Conservation (phyloP, 179 eudicot genomes). For the Silene coronaria region DNA sequence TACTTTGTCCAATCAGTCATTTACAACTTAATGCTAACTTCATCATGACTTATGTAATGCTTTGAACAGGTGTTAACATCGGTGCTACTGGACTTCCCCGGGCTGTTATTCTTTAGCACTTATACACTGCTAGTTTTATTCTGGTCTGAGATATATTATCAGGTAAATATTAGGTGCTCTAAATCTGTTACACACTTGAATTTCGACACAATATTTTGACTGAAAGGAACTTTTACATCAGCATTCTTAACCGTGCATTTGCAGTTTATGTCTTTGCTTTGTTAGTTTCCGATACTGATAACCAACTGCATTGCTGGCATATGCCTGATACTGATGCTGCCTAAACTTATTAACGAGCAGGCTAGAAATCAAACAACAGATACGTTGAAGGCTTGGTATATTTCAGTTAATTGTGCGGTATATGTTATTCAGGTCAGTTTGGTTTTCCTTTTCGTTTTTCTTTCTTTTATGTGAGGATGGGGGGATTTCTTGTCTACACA, state of each 20-base stretch:
- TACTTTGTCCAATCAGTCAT: not conserved
- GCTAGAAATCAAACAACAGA: conserved; percentile 78
- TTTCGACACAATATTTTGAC: not conserved
- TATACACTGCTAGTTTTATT: conserved; percentile 83
- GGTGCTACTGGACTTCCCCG: conserved; percentile 74
- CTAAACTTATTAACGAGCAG: conserved; percentile 35
- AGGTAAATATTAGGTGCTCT: conserved; percentile 32
- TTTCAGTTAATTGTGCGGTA: conserved; percentile 54
- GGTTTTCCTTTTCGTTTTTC: not conserved
- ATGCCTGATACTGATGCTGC: not conserved
- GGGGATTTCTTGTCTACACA: not conserved
- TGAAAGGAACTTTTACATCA: too few species aligned
- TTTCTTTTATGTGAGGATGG: not conserved
- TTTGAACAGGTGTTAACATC: conserved; percentile 54
- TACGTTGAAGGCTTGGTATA: conserved; percentile 55
- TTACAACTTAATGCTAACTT: too few species aligned
- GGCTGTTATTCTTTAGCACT: conserved; percentile 77
- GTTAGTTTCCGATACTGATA: not conserved
- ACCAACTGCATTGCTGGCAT: not conserved
- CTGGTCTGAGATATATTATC: conserved; percentile 97
- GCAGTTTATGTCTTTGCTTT: not conserved
- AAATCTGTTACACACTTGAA: conserved; percentile 1
- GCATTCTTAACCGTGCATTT: not conserved
- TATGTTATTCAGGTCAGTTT: conserved; percentile 67
- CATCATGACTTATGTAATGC: conserved; percentile 14